A percentile compares a stretch with the other conserved stretches of the same genome.
phyloP scores from a whole-genome alignment of 805 yeast species.

The Cyberlindnera misumaiensis region DNA sequence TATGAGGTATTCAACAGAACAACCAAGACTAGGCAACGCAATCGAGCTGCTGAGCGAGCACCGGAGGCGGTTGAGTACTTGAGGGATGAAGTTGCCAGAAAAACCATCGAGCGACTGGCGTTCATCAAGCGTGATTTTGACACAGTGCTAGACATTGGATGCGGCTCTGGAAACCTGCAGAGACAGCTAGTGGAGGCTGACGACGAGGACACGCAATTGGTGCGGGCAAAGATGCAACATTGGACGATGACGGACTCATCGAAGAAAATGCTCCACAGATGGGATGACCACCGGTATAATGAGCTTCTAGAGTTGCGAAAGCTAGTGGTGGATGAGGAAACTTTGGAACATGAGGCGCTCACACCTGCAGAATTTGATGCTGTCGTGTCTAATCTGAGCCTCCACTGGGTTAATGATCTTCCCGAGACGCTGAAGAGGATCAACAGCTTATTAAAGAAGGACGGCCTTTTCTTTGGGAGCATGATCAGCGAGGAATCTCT shows the following conservation, averaged over 20 bases:
- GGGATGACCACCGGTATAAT: constrained; percentile 35
- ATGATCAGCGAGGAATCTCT: constrained; percentile 81
- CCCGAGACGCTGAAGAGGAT: constrained; percentile 55
- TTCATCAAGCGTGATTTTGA: constrained; percentile 61
- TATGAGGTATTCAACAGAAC: constrained; percentile 54
- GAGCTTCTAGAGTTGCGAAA: constrained; percentile 39
- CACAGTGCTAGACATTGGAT: constrained; percentile 63
- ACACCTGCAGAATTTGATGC: constrained; percentile 49
- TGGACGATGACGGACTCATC: constrained; percentile 67
- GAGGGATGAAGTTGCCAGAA: constrained; percentile 63
- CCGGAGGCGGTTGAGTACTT: constrained; percentile 62
- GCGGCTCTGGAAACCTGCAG: constrained; percentile 61
- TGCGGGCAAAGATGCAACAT: constrained; percentile 40
- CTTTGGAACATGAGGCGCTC: constrained; percentile 37
- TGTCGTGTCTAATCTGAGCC: constrained; percentile 60
- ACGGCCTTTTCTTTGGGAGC: constrained; percentile 76
- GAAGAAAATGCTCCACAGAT: constrained; percentile 43
- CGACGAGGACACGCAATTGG: constrained; percentile 45
- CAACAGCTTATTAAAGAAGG: constrained; percentile 59
- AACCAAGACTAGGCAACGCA: constrained; percentile 56
- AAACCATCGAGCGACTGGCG: constrained; percentile 69
- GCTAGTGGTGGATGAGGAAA: constrained; percentile 63
- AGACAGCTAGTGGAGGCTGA: constrained; percentile 24
- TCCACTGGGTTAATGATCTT: constrained; percentile 87
- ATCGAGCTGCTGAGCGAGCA: constrained; percentile 39